These are phyloP conservation scores for Leccinum disarticulatum DNA, from an alignment of 768 basidiomycete species.

Conservation along the genomic window DNA sequence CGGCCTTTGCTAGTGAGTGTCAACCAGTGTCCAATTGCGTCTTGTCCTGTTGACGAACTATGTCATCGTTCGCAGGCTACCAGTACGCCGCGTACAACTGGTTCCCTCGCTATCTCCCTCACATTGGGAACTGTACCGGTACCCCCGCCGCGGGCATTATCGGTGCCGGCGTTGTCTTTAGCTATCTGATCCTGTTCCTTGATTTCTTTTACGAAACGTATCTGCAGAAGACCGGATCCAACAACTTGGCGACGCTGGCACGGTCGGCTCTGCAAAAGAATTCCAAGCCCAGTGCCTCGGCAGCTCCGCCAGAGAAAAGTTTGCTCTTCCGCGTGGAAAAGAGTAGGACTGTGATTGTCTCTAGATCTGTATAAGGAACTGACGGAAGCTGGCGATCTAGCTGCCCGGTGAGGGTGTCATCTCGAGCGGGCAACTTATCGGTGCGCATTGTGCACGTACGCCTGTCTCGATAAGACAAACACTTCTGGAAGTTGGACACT, in stretches of 20 bases:
- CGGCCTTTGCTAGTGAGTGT: conserved; percentile 15
- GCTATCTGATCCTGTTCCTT: conserved; percentile 22
- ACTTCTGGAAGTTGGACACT: not conserved
- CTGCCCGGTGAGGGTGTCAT: not conserved
- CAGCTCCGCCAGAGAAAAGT: not conserved
- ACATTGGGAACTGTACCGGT: conserved; percentile 17
- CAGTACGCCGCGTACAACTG: conserved; percentile 21
- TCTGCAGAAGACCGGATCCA: conserved; percentile 3
- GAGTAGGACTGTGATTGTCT: not conserved
- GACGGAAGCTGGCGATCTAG: not conserved
- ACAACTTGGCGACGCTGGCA: not conserved
- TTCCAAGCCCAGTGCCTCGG: not conserved
- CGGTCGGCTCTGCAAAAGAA: not conserved
- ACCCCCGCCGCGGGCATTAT: conserved; percentile 16
- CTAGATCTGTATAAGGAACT: not conserved
- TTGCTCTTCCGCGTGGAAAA: not conserved
- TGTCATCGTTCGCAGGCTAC: conserved; percentile 8
- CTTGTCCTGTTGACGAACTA: not conserved
- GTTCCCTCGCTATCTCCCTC: conserved; percentile 17
- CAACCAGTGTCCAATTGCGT: not conserved
- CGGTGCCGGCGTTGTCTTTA: conserved; percentile 13
- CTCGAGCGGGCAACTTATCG: not conserved
- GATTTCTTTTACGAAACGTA: conserved; percentile 25
- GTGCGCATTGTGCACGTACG: not conserved
- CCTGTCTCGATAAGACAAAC: not conserved